Evolutionary conservation across 257 asterid species (phyloP), one percentile per base, ranked within the genome.

Genomic region (Capsicum baccatum): DNA sequence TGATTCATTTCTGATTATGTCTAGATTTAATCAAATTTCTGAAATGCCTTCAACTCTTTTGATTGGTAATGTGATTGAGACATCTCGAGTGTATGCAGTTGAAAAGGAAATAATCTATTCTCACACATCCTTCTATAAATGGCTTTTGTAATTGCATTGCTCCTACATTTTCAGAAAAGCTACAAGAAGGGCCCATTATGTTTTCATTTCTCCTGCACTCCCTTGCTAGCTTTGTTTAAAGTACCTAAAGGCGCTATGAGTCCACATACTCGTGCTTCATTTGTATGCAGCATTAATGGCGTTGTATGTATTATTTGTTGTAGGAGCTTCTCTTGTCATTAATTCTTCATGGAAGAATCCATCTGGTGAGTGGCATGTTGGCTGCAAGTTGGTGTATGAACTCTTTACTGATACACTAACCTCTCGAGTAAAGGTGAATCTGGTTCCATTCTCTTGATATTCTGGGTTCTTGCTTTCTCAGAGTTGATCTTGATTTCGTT

Each of bases 291-390:
- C 63, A 52, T 76, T 26, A 52, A 2, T 54, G 48, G 48, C 6
- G 16, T 63, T 54, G 54, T 11, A 26, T 54, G 14, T 54, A 8
- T 76, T 54, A 14, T 68, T 54, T 35, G 10, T 68, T 83, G 44
- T 89, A 97, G 99, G 98, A 86, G 88, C 95, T 83, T 79, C 94
- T 67, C 89, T 97, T 89, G 89, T 88, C 86, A 89, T 93, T 71
- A 97, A 92, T 88, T 82, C 97, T 21, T 92, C 95, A 1, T 95
- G 99, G 99, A 93, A 94, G 85, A 97, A 97, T 89, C 97, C 98
- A 83, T 89, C 95, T 50, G 99, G 99, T 79, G 94, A 95, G 84
- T 97, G 98, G 99, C 98, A 85, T 85, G 96, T 97, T 62, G 98
- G 99, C 80, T 92, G 89, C 86, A 95, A 97, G 88, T 88, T 97